A percentile compares a stretch with the other conserved stretches of the same genome.
Evolutionary conservation across 768 basidiomycete genomes (phyloP).

Genomic region (Candolleomyces aberdarensis): DNA sequence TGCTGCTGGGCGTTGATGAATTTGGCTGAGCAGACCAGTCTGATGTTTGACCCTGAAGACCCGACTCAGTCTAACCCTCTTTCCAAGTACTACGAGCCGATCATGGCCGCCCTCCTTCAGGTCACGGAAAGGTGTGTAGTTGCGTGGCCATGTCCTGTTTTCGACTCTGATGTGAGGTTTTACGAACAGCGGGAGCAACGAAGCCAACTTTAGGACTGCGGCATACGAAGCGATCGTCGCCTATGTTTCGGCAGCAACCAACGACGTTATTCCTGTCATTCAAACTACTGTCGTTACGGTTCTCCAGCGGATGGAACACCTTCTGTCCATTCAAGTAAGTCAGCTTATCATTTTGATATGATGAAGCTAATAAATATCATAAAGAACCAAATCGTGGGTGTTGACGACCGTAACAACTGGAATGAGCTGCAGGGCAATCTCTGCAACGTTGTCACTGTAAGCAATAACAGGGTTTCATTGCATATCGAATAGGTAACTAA

Average conservation of each 20-base stretch:
- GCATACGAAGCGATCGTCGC: constrained; percentile 95
- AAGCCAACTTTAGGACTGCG: constrained; percentile 89
- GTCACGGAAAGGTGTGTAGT: constrained; percentile 81
- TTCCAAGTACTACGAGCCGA: constrained; percentile 85
- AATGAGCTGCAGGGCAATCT: constrained; percentile 96
- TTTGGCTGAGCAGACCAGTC: constrained; percentile 82
- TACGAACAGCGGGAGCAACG: constrained; percentile 65
- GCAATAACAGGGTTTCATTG: constrained; percentile 23
- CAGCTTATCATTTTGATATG: neutral
- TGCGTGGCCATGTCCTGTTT: neutral
- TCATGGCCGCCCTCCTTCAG: constrained; percentile 78
- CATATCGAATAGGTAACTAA: no score
- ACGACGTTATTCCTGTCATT: constrained; percentile 77
- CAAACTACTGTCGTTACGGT: constrained; percentile 80
- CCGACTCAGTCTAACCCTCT: constrained; percentile 58
- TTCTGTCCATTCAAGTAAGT: constrained; percentile 76
- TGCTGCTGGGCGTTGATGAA: constrained; percentile 98
- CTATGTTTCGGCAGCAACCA: constrained; percentile 75
- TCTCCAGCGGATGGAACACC: constrained; percentile 86
- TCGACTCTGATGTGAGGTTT: constrained; percentile 11
- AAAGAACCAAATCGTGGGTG: constrained; percentile 89
- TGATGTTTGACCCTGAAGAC: constrained; percentile 64
- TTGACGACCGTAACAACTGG: constrained; percentile 98
- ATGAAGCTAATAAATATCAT: neutral
- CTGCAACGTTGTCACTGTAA: constrained; percentile 83